Percentiles rank a stretch among this genome's conserved stretches.
Evolutionary conservation across 2,329 filamentous ascomycete species (phyloP).

Genomic region (Fusarium algeriense): DNA sequence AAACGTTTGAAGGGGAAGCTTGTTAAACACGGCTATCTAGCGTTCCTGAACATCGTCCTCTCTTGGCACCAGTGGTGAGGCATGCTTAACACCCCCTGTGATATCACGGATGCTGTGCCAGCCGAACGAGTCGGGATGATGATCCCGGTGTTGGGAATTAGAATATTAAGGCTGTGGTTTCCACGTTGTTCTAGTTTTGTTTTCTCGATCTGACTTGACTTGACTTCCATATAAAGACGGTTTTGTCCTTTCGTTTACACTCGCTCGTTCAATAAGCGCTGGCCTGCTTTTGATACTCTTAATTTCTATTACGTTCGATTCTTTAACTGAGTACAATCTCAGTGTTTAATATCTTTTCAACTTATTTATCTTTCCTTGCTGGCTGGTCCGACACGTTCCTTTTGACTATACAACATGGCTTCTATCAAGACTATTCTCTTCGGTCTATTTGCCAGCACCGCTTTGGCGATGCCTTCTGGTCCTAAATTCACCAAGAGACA

Average conservation of each 20-base stretch:
- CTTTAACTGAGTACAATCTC: conserved; percentile 8
- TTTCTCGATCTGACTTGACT: conserved; percentile 24
- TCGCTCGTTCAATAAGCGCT: conserved; percentile 40
- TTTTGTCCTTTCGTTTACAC: conserved; percentile 36
- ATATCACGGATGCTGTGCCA: conserved; percentile 30
- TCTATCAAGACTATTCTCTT: conserved; percentile 58
- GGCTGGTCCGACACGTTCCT: conserved; percentile 41
- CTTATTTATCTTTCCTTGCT: conserved; percentile 16
- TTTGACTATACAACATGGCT: conserved; percentile 49
- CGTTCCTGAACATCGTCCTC: conserved; percentile 26
- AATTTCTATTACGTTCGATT: conserved; percentile 16
- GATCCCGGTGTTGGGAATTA: not conserved
- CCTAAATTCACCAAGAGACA: conserved; percentile 60
- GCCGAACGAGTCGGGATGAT: conserved; percentile 28
- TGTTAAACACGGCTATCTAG: conserved; percentile 31
- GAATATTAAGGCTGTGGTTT: conserved; percentile 19
- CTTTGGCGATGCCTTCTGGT: conserved; percentile 61
- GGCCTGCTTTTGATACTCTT: conserved; percentile 39
- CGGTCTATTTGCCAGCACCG: conserved; percentile 59
- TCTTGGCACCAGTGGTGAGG: conserved; percentile 35
- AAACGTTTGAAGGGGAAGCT: conserved; percentile 25
- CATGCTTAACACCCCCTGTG: conserved; percentile 25
- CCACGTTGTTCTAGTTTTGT: not conserved
- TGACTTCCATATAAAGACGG: conserved; percentile 14
- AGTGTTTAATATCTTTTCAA: conserved; percentile 23